phyloP scores from a whole-genome alignment of 1,284 basidiomycete species.

The Trametes sp. region DNA sequence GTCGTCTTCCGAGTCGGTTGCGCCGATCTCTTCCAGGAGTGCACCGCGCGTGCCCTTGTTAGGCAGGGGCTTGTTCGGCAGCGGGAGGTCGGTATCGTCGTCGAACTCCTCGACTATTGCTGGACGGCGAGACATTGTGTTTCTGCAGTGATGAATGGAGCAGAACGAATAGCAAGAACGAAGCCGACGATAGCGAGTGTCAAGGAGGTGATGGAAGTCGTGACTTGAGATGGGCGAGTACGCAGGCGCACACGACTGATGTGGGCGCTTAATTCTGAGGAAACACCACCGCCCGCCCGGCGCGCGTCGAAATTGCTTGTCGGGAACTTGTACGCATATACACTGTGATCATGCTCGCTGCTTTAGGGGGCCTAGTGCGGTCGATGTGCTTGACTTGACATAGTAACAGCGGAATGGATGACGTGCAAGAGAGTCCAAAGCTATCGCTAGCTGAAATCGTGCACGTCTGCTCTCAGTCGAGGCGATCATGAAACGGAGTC shows the following conservation, averaged over 20 bases:
- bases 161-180: background rate
- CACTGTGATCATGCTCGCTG: too few species aligned
- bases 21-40: constrained; percentile 74
- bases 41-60: constrained; percentile 74
- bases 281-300: too few species aligned
- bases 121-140: constrained; percentile 67
- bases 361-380: too few species aligned
- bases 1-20: constrained; percentile 34
- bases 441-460: too few species aligned
- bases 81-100: constrained; percentile 87
- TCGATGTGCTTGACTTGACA: too few species aligned
- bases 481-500: too few species aligned
- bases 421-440: too few species aligned
- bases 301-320: too few species aligned
- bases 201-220: constrained; percentile 15
- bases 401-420: too few species aligned
- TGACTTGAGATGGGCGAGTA: constrained; percentile 13
- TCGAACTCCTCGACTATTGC: constrained; percentile 81
- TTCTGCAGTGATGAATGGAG: background rate
- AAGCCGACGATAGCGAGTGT: too few species aligned
- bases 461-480: too few species aligned
- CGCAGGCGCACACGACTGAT: background rate
- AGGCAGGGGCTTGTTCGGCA: constrained; percentile 70
- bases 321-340: too few species aligned
- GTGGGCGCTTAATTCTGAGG: constrained; percentile 2